Evolutionary conservation across 2,329 filamentous ascomycete genomes (phyloP), one percentile per base, ranked within the genome.

Genomic region (Ophiobolus disseminans): DNA sequence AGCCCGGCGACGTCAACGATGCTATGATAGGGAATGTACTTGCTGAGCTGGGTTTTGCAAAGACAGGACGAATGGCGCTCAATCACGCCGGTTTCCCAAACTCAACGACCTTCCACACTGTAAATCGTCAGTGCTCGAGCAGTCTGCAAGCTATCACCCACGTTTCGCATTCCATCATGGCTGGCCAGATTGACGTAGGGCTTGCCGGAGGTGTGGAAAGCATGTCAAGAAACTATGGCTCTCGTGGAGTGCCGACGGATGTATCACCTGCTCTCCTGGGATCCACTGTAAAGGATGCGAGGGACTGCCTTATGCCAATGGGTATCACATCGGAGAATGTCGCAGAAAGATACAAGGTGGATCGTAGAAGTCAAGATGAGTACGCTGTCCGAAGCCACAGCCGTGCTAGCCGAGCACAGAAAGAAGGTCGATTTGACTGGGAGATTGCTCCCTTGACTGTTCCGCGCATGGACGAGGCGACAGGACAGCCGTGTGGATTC

Each of bases 241-340:
- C 81, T n/a, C 85, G 85, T 50, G 88, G 87, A 39, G 87, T 91
- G 66, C 76, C 82, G 11, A 80, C 89, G 19, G 84, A 86, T 26
- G 75, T 84, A 52, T 86, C 89, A 5, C 93, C 96, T 74, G 86
- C 91, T 71, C 85, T 88, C 53, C 83, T 86, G 46, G 84, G 96
- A 47, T 79, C 89, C 36, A 74, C 76, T 53, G 87, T 82, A 76
- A 88, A 91, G 70, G 90, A 97, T 70, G 84, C 91, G 0, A 76
- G 77, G 34, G 92, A 97, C 76, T 94, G 91, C 80, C 83, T 92
- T 82, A 85, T 91, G 81, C 89, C 93, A 53, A 99, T 99, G 94
- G 93, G 94, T n/a, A 94, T 96, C 83, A 97, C 94, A 2, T 93
- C 88, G 49, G 93, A 99, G 80, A 97, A 97, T 69, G 91, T 99